Evolutionary conservation across 441 rosid species (phyloP).

Genomic region (Erysimum cheiri): DNA sequence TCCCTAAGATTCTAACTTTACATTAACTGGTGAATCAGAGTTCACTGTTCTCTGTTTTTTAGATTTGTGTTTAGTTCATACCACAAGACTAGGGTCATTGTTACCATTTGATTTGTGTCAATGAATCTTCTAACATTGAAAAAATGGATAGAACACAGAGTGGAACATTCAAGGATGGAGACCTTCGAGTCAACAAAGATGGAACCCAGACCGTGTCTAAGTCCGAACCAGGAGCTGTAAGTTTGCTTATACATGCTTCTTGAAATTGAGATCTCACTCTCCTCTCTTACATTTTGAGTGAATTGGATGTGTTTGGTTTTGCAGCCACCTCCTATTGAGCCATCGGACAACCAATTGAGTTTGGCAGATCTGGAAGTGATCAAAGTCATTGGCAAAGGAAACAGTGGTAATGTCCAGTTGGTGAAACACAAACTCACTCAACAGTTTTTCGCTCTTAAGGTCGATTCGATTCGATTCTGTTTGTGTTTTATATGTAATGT

Average conservation of each 20-base stretch:
- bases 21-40: constrained; percentile 5
- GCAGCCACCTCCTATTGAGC: constrained; percentile 86
- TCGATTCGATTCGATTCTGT: constrained; percentile 16
- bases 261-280: constrained; percentile 22
- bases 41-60: background rate
- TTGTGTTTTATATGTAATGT: background rate
- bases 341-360: constrained; percentile 77
- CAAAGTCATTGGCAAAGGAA: constrained; percentile 95
- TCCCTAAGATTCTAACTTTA: constrained; percentile 11
- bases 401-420: constrained; percentile 85
- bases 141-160: constrained; percentile 66
- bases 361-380: constrained; percentile 77
- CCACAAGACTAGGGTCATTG: background rate
- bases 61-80: constrained; percentile 19
- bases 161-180: constrained; percentile 90
- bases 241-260: constrained; percentile 28
- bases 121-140: constrained; percentile 16
- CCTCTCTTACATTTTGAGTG: constrained; percentile 13
- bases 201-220: constrained; percentile 79
- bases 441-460: constrained; percentile 96
- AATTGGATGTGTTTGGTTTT: constrained; percentile 27
- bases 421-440: constrained; percentile 97
- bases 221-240: constrained; percentile 63
- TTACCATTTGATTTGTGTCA: background rate
- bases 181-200: constrained; percentile 85